Conservation (phyloP, 148 eudicot species). For the Chenopodium suecicum region DNA sequence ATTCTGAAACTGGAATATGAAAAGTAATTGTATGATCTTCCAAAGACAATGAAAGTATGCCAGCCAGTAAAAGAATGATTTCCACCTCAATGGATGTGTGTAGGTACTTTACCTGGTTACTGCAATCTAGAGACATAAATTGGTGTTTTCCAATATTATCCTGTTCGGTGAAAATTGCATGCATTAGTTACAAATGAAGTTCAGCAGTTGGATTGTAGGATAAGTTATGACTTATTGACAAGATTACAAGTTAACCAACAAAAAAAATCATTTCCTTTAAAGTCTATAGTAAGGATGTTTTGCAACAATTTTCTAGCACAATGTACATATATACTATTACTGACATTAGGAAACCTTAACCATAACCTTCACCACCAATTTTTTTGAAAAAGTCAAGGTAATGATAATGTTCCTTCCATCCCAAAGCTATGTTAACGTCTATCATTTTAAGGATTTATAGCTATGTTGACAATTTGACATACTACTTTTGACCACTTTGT, state of each 20-base stretch:
- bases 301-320: background rate
- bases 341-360: background rate
- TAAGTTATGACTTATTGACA: background rate
- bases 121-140: constrained; percentile 64
- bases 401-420: background rate
- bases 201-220: background rate
- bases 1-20: constrained; percentile 56
- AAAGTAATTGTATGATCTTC: background rate
- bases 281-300: background rate
- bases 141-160: constrained; percentile 55
- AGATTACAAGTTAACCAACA: background rate
- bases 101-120: constrained; percentile 49
- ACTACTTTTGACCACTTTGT: background rate
- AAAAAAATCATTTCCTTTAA: background rate
- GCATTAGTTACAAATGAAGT: background rate
- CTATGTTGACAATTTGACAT: background rate
- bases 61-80: constrained; percentile 10
- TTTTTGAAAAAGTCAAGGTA: background rate
- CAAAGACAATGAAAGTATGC: constrained; percentile 5
- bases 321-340: background rate
- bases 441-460: background rate
- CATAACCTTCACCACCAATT: background rate
- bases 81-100: background rate
- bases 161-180: constrained; percentile 35
- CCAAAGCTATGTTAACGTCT: background rate